A percentile compares a stretch with the other conserved stretches of the same genome.
Conservation (phyloP, 176 grass and related monocot genomes). For the Raddia guianensis region DNA sequence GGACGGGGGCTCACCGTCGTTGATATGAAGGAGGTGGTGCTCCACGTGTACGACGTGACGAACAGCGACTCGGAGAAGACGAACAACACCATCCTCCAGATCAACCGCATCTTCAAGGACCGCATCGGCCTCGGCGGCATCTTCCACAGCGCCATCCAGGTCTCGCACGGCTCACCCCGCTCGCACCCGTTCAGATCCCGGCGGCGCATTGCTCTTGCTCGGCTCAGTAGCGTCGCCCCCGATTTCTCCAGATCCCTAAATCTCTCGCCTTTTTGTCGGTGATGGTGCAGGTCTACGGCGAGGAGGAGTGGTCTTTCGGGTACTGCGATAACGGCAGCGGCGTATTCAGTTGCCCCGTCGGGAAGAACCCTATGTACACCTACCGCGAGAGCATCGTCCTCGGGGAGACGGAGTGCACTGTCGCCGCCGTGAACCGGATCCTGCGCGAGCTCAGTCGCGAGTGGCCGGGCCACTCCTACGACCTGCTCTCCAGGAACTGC, state of each 20-base stretch:
- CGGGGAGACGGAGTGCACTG: constrained; percentile 77
- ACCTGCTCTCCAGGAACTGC: constrained; percentile 94
- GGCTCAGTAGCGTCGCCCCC: background rate
- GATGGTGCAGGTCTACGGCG: constrained; percentile 74
- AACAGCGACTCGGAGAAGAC: constrained; percentile 96
- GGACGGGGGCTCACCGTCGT: background rate
- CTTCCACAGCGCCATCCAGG: constrained; percentile 99
- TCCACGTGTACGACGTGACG: constrained; percentile 98
- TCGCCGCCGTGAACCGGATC: constrained; percentile 70
- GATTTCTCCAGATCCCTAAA: constrained; percentile 41
- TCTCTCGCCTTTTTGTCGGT: constrained; percentile 13
- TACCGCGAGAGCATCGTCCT: constrained; percentile 89
- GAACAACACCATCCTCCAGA: constrained; percentile 97
- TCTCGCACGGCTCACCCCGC: background rate
- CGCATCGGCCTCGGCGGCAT: constrained; percentile 98
- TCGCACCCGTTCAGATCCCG: constrained; percentile 13
- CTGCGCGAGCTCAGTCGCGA: constrained; percentile 75
- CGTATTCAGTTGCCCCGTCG: constrained; percentile 87
- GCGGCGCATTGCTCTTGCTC: constrained; percentile 24
- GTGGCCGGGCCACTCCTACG: constrained; percentile 82
- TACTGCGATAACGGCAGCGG: constrained; percentile 88
- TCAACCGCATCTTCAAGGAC: constrained; percentile 99
- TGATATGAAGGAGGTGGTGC: constrained; percentile 90
- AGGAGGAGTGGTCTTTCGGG: constrained; percentile 98
- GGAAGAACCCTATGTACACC: constrained; percentile 98